phyloP scores from a whole-genome alignment of 257 asterid species.

The Asclepias syriaca region DNA sequence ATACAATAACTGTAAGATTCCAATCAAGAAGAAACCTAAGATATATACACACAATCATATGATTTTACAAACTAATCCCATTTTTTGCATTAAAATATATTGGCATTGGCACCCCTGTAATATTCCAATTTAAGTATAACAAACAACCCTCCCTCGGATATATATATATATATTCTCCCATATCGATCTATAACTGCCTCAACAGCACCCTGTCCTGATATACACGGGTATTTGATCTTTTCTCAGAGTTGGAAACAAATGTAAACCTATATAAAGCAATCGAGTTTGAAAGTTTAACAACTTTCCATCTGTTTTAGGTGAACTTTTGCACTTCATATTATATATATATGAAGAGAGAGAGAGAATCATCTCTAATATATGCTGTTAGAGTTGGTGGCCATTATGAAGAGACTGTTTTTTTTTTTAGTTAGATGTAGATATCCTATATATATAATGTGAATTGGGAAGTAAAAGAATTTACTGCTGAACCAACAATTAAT shows the following conservation, averaged over 20 bases:
- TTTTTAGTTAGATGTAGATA: background rate
- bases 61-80: background rate
- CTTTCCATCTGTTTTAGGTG: background rate
- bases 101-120: background rate
- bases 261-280: background rate
- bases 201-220: background rate
- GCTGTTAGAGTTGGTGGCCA: constrained; percentile 2
- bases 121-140: too few species aligned
- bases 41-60: too few species aligned
- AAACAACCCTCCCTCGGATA: background rate
- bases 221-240: background rate
- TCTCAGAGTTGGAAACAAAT: background rate
- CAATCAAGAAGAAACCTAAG: too few species aligned
- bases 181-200: background rate
- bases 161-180: too few species aligned
- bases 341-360: too few species aligned
- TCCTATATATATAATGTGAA: background rate
- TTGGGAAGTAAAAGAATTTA: background rate
- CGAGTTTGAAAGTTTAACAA: constrained; percentile 2
- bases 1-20: too few species aligned
- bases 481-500: background rate
- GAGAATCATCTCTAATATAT: background rate
- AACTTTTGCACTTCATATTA: background rate
- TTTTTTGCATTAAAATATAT: too few species aligned
- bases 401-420: background rate